Conservation (phyloP, 2,329 filamentous ascomycete species). For the Endoconidiophora laricicola region DNA sequence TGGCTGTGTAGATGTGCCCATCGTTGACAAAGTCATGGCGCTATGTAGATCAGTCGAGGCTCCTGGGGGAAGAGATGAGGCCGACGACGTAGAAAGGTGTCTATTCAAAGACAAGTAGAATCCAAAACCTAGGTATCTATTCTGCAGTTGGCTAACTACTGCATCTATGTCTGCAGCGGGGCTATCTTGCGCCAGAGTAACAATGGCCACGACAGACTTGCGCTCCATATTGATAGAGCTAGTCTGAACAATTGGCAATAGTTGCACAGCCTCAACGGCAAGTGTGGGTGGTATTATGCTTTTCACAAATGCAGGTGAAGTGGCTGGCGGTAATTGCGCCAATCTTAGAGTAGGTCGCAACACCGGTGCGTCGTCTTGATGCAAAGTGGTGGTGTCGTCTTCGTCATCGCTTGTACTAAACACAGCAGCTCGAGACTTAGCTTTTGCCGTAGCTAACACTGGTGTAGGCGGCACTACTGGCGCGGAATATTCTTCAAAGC, state of each 20-base stretch:
- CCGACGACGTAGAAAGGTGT: constrained; percentile 44
- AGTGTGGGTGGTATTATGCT: constrained; percentile 42
- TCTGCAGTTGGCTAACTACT: constrained; percentile 61
- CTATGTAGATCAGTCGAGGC: constrained; percentile 22
- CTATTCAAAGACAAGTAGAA: constrained; percentile 67
- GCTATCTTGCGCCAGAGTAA: constrained; percentile 65
- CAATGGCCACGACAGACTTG: constrained; percentile 60
- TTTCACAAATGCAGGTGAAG: constrained; percentile 42
- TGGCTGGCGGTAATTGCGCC: constrained; percentile 42
- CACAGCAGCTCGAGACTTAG: constrained; percentile 21
- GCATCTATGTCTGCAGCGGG: constrained; percentile 70
- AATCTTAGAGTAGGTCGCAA: constrained; percentile 47
- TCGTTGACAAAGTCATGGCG: not conserved
- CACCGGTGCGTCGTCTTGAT: constrained; percentile 38
- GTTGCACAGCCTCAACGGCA: constrained; percentile 55
- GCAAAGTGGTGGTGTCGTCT: constrained; percentile 22
- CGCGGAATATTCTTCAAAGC: constrained; percentile 27
- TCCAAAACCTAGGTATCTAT: constrained; percentile 71
- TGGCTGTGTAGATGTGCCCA: constrained; percentile 35
- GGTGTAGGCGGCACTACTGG: constrained; percentile 21
- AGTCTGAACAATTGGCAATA: constrained; percentile 39
- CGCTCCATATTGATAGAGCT: constrained; percentile 39
- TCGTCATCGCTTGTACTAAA: constrained; percentile 55
- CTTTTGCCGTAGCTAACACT: not conserved
- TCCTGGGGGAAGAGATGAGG: constrained; percentile 18